Conservation (phyloP, 163 green algal genomes). For the Scenedesmus sp. region DNA sequence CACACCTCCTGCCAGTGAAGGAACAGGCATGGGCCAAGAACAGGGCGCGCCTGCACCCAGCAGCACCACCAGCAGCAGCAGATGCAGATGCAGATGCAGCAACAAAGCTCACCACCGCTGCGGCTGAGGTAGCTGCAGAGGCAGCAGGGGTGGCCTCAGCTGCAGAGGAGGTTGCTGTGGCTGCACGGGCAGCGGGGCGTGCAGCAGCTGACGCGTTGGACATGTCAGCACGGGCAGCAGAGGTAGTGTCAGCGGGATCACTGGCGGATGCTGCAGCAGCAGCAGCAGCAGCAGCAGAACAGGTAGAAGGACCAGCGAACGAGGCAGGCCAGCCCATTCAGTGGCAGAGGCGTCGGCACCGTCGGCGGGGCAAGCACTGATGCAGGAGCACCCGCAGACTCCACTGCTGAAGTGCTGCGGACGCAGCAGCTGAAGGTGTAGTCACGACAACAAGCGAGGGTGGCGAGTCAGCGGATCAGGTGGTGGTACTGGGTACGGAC, state of each 20-base stretch:
- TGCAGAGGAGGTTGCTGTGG: conserved; percentile 9
- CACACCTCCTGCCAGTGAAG: background rate
- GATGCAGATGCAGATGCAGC: background rate
- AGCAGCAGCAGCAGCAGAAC: background rate
- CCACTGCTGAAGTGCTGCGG: background rate
- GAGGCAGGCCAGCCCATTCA: background rate
- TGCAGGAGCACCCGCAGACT: background rate
- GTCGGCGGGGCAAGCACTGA: background rate
- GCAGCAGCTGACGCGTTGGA: background rate
- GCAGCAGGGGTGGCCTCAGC: background rate
- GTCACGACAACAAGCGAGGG: background rate
- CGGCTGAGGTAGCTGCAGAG: background rate
- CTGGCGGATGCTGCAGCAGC: too few species aligned
- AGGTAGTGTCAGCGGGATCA: background rate
- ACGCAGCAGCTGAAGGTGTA: background rate
- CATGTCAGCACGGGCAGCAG: background rate
- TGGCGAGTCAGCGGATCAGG: conserved; percentile 12
- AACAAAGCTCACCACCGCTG: background rate
- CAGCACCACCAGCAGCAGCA: background rate
- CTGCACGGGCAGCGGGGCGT: background rate
- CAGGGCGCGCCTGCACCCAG: too few species aligned
- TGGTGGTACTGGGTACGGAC: background rate
- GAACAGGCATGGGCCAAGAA: background rate
- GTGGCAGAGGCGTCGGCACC: background rate
- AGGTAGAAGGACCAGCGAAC: background rate